Percentiles rank a stretch among this genome's conserved stretches.
Evolutionary conservation across 768 basidiomycete genomes (phyloP).

Genomic region (Sarcodon aspratus): DNA sequence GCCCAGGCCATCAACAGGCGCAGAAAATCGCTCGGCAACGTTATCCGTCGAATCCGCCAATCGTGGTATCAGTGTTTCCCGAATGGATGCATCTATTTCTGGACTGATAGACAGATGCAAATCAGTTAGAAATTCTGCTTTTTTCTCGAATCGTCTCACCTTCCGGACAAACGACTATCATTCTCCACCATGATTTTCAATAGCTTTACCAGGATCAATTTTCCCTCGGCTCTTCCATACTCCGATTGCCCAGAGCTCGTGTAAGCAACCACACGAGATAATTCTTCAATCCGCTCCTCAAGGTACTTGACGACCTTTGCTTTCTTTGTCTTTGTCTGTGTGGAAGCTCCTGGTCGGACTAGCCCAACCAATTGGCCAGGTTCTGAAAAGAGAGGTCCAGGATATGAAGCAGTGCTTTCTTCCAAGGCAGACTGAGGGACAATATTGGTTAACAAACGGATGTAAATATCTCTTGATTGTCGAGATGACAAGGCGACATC

Average conservation of each 20-base stretch:
- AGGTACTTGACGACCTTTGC: conserved; percentile 68
- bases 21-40: conserved; percentile 4
- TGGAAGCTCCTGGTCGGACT: conserved; percentile 46
- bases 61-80: conserved; percentile 57
- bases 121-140: background rate
- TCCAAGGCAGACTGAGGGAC: conserved; percentile 58
- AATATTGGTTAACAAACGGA: conserved; percentile 57
- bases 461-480: conserved; percentile 54
- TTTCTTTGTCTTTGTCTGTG: conserved; percentile 77
- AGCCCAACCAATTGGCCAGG: conserved; percentile 54
- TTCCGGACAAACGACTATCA: conserved; percentile 80
- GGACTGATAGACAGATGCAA: conserved; percentile 26
- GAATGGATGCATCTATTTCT: conserved; percentile 63
- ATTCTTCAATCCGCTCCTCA: conserved; percentile 61
- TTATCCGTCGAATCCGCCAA: conserved; percentile 17
- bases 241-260: conserved; percentile 39
- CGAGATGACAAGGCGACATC: conserved; percentile 68
- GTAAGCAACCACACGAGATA: conserved; percentile 68
- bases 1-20: conserved; percentile 5
- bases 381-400: conserved; percentile 83
- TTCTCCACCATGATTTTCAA: conserved; percentile 78
- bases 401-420: conserved; percentile 47
- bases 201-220: conserved; percentile 60
- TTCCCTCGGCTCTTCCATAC: conserved; percentile 59
- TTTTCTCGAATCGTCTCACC: conserved; percentile 36